Evolutionary conservation across 257 asterid genomes (phyloP).

Genomic region (Perilla frutescens): DNA sequence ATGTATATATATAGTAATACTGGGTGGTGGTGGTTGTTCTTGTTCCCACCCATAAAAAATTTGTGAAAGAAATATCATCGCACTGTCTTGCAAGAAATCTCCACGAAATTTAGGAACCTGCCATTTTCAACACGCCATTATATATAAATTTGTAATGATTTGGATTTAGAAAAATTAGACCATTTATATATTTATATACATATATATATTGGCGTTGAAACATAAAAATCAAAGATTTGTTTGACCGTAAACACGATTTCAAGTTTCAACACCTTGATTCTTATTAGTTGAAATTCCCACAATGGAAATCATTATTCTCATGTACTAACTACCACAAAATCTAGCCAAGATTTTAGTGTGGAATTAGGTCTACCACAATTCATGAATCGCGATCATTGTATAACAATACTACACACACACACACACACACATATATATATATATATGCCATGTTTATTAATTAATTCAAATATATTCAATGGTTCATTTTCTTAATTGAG

Average conservation of each 20-base stretch:
- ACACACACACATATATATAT: background rate
- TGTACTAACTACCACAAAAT: slow-evolving; percentile 23
- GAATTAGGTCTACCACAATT: slow-evolving; percentile 28
- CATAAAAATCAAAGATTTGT: background rate
- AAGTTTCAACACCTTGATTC: slow-evolving; percentile 14
- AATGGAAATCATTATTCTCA: slow-evolving; percentile 21
- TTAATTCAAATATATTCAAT: background rate
- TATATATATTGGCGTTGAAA: slow-evolving; percentile 26
- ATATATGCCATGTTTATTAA: slow-evolving; percentile 19
- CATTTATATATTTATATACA: too few relatives aligned
- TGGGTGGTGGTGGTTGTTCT: background rate
- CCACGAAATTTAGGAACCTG: background rate
- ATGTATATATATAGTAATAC: background rate
- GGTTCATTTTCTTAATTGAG: background rate
- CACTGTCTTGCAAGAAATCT: slow-evolving; percentile 30
- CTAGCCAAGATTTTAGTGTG: slow-evolving; percentile 23
- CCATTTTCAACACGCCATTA: slow-evolving; percentile 35
- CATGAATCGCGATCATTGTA: slow-evolving; percentile 17
- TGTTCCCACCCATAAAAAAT: slow-evolving; percentile 27
- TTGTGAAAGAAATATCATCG: background rate
- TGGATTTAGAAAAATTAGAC: slow-evolving; percentile 4
- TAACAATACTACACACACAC: background rate
- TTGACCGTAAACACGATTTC: slow-evolving; percentile 35
- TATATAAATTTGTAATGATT: slow-evolving; percentile 30
- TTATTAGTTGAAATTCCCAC: slow-evolving; percentile 5